Percentiles rank a stretch among this genome's conserved stretches.
phyloP scores from a whole-genome alignment of 2,329 filamentous ascomycete genomes.

The Geosmithia morbida region DNA sequence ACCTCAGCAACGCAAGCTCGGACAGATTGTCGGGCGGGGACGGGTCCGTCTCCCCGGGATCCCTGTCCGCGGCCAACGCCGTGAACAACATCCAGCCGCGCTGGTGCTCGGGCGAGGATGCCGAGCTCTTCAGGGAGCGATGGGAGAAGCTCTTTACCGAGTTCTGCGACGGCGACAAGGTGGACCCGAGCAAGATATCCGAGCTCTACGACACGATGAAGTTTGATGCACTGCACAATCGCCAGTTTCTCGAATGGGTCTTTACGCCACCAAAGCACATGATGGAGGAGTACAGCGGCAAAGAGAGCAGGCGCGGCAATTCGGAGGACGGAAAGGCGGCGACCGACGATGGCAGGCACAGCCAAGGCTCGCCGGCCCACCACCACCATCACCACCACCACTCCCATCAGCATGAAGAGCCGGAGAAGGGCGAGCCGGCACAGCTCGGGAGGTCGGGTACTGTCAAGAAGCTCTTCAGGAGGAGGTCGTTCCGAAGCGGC shows the following conservation, averaged over 20 bases:
- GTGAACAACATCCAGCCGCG: slow-evolving; percentile 66
- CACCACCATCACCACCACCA: neutral
- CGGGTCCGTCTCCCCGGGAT: slow-evolving; percentile 26
- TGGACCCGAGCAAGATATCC: slow-evolving; percentile 96
- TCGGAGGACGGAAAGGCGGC: slow-evolving; percentile 18
- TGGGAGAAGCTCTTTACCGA: slow-evolving; percentile 98
- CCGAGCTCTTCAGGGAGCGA: slow-evolving; percentile 84
- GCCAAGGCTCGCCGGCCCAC: neutral
- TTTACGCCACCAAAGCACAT: slow-evolving; percentile 78
- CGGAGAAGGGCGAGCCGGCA: too few relatives aligned
- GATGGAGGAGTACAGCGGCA: slow-evolving; percentile 35
- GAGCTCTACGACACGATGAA: slow-evolving; percentile 99
- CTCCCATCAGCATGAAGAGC: neutral
- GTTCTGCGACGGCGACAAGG: slow-evolving; percentile 93
- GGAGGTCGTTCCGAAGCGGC: slow-evolving; percentile 44
- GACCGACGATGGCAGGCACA: neutral
- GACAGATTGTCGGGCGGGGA: slow-evolving; percentile 22
- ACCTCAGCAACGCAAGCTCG: slow-evolving; percentile 34
- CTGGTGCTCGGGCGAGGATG: slow-evolving; percentile 95
- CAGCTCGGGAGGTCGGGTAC: slow-evolving; percentile 15
- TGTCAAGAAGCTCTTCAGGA: slow-evolving; percentile 36
- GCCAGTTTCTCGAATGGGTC: slow-evolving; percentile 92
- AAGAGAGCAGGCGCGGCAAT: slow-evolving; percentile 22
- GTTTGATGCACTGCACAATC: slow-evolving; percentile 93
- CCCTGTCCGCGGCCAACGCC: slow-evolving; percentile 44